These are phyloP conservation scores for Laetiporus sulphureus DNA, from an alignment of 1,284 basidiomycete species.

Conservation along the genomic window DNA sequence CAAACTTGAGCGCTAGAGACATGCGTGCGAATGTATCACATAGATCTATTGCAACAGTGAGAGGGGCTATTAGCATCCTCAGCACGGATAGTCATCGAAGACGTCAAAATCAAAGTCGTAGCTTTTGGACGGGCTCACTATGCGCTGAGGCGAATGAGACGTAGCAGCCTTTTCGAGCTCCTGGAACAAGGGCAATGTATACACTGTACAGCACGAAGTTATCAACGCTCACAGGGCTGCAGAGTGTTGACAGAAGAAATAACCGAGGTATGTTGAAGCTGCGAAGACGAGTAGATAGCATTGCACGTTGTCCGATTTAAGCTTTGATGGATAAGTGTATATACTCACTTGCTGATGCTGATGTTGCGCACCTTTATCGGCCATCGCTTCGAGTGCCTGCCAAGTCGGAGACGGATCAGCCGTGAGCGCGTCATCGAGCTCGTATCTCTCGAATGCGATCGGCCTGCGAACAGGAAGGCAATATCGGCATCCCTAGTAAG, in stretches of 20 bases:
- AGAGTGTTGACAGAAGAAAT: neutral
- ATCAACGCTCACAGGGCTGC: neutral
- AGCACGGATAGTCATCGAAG: slow-evolving; percentile 37
- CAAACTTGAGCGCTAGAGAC: no score
- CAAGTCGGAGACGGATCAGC: slow-evolving; percentile 77
- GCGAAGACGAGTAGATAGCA: slow-evolving; percentile 13
- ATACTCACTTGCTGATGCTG: slow-evolving; percentile 67
- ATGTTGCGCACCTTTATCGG: slow-evolving; percentile 79
- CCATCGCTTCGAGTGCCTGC: slow-evolving; percentile 77
- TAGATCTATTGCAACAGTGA: no score
- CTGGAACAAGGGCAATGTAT: slow-evolving; percentile 50
- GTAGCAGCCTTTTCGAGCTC: slow-evolving; percentile 54
- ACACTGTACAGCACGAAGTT: slow-evolving; percentile 30
- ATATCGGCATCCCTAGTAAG: no score
- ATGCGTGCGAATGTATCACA: no score
- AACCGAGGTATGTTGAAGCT: slow-evolving; percentile 51
- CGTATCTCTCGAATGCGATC: slow-evolving; percentile 57
- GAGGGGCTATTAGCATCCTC: no score
- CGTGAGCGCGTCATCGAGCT: slow-evolving; percentile 55
- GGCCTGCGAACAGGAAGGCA: slow-evolving; percentile 46
- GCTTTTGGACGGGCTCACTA: slow-evolving; percentile 51
- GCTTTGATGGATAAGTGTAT: no score
- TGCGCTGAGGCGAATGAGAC: slow-evolving; percentile 44
- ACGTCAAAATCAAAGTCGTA: slow-evolving; percentile 62
- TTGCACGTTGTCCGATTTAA: neutral